phyloP scores from a whole-genome alignment of 805 yeast genomes.

The Debaryomyces tyrocola region DNA sequence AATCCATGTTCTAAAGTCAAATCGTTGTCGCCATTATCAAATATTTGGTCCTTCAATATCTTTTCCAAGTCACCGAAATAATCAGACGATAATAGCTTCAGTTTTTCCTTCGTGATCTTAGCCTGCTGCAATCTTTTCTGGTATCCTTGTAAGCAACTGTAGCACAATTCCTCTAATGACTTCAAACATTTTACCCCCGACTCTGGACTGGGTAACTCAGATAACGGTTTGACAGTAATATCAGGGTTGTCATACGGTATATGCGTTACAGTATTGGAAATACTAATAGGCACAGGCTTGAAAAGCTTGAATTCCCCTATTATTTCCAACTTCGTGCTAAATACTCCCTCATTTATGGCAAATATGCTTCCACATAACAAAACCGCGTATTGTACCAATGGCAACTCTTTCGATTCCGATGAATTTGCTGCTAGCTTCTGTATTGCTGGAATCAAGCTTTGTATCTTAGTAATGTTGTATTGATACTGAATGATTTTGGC shows the following conservation, averaged over 20 bases:
- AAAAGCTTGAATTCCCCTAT: slow-evolving; percentile 29
- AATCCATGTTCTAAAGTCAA: slow-evolving; percentile 18
- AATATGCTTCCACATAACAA: slow-evolving; percentile 31
- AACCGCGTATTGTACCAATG: slow-evolving; percentile 36
- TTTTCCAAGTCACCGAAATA: slow-evolving; percentile 18
- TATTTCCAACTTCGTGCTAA: slow-evolving; percentile 24
- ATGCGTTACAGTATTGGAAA: slow-evolving; percentile 33
- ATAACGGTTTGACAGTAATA: slow-evolving; percentile 29
- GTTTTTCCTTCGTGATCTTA: slow-evolving; percentile 16
- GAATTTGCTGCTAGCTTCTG: slow-evolving; percentile 16
- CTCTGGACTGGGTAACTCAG: slow-evolving; percentile 26
- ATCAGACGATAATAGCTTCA: slow-evolving; percentile 1
- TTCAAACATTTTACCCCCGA: slow-evolving; percentile 27
- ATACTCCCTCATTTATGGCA: slow-evolving; percentile 36
- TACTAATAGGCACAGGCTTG: slow-evolving; percentile 22
- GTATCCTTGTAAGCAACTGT: slow-evolving; percentile 36
- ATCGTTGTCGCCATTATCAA: slow-evolving; percentile 25
- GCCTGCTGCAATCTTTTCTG: slow-evolving; percentile 34
- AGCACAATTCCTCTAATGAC: slow-evolving; percentile 25
- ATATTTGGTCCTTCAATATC: slow-evolving; percentile 18
- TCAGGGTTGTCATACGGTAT: slow-evolving; percentile 45
- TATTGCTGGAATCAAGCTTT: slow-evolving; percentile 35
- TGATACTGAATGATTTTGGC: slow-evolving; percentile 59
- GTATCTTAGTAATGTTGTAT: slow-evolving; percentile 47
- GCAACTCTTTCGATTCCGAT: slow-evolving; percentile 13